These are phyloP conservation scores for Hygrophorus pudorinus DNA, from an alignment of 768 basidiomycete species.

Conservation along the genomic window DNA sequence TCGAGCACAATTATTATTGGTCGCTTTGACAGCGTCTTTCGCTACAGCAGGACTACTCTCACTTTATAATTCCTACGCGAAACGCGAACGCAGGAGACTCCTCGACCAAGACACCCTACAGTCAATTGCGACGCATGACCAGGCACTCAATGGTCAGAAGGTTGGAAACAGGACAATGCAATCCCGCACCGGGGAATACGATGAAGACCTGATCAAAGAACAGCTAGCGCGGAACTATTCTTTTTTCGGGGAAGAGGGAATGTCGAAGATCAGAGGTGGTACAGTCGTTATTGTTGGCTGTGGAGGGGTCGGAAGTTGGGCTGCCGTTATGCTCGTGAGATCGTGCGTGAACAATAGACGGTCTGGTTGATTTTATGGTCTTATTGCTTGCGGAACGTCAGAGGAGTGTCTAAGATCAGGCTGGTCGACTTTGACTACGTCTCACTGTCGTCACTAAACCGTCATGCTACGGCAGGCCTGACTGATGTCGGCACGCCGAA, in stretches of 20 bases:
- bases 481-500: slow-evolving; percentile 92
- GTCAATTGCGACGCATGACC: slow-evolving; percentile 31
- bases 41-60: slow-evolving; percentile 52
- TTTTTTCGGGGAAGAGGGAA: slow-evolving; percentile 86
- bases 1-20: slow-evolving; percentile 51
- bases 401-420: slow-evolving; percentile 67
- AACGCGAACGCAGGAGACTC: slow-evolving; percentile 37
- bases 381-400: slow-evolving; percentile 16
- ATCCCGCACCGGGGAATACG: slow-evolving; percentile 27
- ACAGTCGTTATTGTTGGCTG: slow-evolving; percentile 88
- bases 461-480: slow-evolving; percentile 86
- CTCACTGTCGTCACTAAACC: slow-evolving; percentile 87
- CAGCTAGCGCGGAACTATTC: slow-evolving; percentile 90
- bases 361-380: not conserved
- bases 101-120: slow-evolving; percentile 49
- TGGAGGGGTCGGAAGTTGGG: slow-evolving; percentile 96
- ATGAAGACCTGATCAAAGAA: slow-evolving; percentile 79
- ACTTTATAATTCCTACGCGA: slow-evolving; percentile 42
- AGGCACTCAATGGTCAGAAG: not conserved
- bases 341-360: slow-evolving; percentile 48
- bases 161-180: not conserved
- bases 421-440: slow-evolving; percentile 96
- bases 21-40: slow-evolving; percentile 55
- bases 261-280: slow-evolving; percentile 64
- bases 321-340: slow-evolving; percentile 84